Percentiles rank a stretch among this genome's conserved stretches.
These are phyloP conservation scores for Aspergillus pseudonomiae DNA, from an alignment of 2,329 filamentous ascomycete genomes.

Conservation along the genomic window DNA sequence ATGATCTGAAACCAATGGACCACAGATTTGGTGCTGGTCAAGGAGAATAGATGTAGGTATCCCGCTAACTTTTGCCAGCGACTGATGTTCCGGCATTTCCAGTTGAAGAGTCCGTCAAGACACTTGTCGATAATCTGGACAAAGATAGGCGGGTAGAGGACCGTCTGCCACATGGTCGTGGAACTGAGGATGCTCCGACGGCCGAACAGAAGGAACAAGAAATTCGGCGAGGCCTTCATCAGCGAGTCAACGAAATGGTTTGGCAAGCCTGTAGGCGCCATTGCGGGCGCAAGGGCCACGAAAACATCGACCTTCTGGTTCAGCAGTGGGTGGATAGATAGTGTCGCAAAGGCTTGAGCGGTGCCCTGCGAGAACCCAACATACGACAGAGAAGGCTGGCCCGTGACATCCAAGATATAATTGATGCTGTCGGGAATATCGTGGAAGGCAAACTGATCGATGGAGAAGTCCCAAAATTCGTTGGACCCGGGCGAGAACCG, in stretches of 20 bases:
- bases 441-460: conserved; percentile 96
- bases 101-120: conserved; percentile 83
- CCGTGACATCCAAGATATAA: conserved; percentile 84
- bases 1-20: conserved; percentile 99
- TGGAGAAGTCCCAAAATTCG: conserved; percentile 96
- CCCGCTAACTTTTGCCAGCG: conserved; percentile 88
- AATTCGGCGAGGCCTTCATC: conserved; percentile 88
- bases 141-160: conserved; percentile 93
- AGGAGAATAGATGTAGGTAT: conserved; percentile 95
- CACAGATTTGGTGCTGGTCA: conserved; percentile 93
- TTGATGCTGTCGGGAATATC: conserved; percentile 94
- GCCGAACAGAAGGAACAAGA: conserved; percentile 91
- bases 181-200: conserved; percentile 88
- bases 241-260: conserved; percentile 91
- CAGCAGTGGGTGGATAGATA: conserved; percentile 87
- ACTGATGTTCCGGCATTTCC: conserved; percentile 82
- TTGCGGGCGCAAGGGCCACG: conserved; percentile 91
- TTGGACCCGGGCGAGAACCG: conserved; percentile 72
- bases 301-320: conserved; percentile 96
- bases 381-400: conserved; percentile 84
- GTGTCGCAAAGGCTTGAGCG: conserved; percentile 90
- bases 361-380: conserved; percentile 97
- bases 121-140: conserved; percentile 82
- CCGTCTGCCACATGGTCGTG: conserved; percentile 94
- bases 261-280: conserved; percentile 88